phyloP scores from a whole-genome alignment of 129 eudicot genomes.

The Chrysanthemum seticuspe region DNA sequence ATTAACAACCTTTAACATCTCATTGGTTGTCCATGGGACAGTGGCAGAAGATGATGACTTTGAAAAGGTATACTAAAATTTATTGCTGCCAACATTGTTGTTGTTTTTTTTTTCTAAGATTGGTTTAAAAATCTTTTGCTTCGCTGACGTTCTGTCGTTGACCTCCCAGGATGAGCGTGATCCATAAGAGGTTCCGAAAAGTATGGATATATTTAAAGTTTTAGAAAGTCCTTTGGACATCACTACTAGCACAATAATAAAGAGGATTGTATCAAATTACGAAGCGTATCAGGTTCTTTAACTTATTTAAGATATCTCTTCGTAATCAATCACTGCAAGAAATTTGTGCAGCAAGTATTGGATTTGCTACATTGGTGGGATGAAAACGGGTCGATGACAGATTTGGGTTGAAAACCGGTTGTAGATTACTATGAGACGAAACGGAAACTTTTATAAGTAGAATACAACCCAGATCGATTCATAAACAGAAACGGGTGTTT shows the following conservation, averaged over 20 bases:
- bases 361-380: too few species aligned
- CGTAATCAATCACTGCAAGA: background rate
- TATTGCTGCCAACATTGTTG: background rate
- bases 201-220: constrained; percentile 67
- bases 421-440: too few species aligned
- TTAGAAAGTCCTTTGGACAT: constrained; percentile 92
- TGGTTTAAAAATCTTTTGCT: background rate
- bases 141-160: background rate
- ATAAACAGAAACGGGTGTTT: background rate
- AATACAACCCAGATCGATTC: too few species aligned
- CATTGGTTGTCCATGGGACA: constrained; percentile 93
- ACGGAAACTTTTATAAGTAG: too few species aligned
- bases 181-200: constrained; percentile 79
- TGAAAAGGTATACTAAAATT: constrained; percentile 53
- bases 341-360: background rate
- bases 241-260: constrained; percentile 91
- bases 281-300: constrained; percentile 92
- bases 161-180: constrained; percentile 58
- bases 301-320: constrained; percentile 13
- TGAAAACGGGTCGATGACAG: too few species aligned
- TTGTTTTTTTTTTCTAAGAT: background rate
- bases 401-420: too few species aligned
- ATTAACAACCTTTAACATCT: constrained; percentile 80
- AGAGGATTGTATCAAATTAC: constrained; percentile 94
- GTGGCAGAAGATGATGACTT: constrained; percentile 90